phyloP scores from a whole-genome alignment of 345 rosid genomes.

The Barbarea vulgaris region DNA sequence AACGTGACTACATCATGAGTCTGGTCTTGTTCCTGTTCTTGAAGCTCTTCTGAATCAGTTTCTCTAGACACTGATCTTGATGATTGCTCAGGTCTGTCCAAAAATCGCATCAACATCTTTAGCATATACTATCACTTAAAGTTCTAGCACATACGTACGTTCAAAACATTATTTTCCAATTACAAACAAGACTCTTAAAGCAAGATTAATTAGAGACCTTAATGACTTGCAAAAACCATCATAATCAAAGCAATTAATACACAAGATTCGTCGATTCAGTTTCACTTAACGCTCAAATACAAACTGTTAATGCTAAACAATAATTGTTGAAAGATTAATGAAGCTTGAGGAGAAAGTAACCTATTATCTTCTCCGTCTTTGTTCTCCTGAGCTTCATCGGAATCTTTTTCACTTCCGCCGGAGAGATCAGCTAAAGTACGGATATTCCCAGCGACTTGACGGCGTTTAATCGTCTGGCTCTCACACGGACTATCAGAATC shows the following conservation, averaged over 20 bases:
- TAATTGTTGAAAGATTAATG: not conserved
- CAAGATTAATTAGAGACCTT: too few relatives aligned
- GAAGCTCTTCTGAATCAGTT: conserved; percentile 44
- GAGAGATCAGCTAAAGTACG: not conserved
- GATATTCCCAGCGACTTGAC: not conserved
- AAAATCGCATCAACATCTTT: conserved; percentile 48
- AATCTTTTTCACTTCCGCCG: not conserved
- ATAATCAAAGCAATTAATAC: too few relatives aligned
- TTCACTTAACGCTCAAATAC: too few relatives aligned
- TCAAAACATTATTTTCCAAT: too few relatives aligned
- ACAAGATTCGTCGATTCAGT: too few relatives aligned
- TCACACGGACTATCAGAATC: not conserved
- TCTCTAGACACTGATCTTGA: not conserved
- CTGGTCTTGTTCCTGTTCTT: not conserved
- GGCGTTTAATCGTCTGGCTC: not conserved
- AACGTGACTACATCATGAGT: not conserved
- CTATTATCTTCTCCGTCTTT: not conserved
- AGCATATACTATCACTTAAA: too few relatives aligned
- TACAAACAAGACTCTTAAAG: too few relatives aligned
- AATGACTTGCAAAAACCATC: too few relatives aligned
- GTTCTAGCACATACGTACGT: too few relatives aligned
- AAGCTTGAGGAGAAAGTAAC: not conserved
- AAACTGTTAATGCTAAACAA: too few relatives aligned
- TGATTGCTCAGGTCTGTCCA: conserved; percentile 50
- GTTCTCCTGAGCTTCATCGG: not conserved